Conservation (phyloP, 495 filamentous ascomycete species). For the Penicillium argentinense region DNA sequence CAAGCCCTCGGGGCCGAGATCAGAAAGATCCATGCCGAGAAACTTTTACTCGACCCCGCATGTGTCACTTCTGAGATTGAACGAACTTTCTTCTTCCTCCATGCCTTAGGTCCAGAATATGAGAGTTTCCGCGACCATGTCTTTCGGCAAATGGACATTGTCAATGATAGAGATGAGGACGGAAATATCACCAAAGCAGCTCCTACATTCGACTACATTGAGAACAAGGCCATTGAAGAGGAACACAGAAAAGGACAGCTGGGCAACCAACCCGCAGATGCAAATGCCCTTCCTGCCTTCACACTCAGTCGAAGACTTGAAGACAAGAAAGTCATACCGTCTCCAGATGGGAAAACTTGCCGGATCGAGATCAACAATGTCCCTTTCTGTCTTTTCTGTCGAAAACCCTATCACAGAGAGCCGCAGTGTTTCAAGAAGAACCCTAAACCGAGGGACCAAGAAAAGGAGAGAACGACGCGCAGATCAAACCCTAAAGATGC, state of each 20-base stretch:
- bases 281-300: slow-evolving; percentile 13
- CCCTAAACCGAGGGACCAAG: not conserved
- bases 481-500: slow-evolving; percentile 5
- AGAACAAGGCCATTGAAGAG: slow-evolving; percentile 19
- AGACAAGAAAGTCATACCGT: slow-evolving; percentile 10
- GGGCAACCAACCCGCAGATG: slow-evolving; percentile 8
- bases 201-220: slow-evolving; percentile 15
- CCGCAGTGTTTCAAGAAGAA: slow-evolving; percentile 13
- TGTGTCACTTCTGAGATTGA: slow-evolving; percentile 16
- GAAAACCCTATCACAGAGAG: slow-evolving; percentile 13
- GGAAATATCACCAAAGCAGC: slow-evolving; percentile 14
- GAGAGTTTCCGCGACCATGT: slow-evolving; percentile 16
- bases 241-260: slow-evolving; percentile 16
- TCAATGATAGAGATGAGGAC: slow-evolving; percentile 12
- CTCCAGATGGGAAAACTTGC: slow-evolving; percentile 9
- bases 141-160: slow-evolving; percentile 14
- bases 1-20: slow-evolving; percentile 13
- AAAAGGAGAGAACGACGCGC: slow-evolving; percentile 1
- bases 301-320: slow-evolving; percentile 2
- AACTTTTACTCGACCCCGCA: slow-evolving; percentile 11
- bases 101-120: slow-evolving; percentile 12
- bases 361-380: slow-evolving; percentile 15
- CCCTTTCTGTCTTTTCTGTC: slow-evolving; percentile 10
- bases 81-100: slow-evolving; percentile 14
- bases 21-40: slow-evolving; percentile 14